Base-by-base conservation (phyloP, 371 early-diverging fungal species). In the Mortierella sp. region DNA sequence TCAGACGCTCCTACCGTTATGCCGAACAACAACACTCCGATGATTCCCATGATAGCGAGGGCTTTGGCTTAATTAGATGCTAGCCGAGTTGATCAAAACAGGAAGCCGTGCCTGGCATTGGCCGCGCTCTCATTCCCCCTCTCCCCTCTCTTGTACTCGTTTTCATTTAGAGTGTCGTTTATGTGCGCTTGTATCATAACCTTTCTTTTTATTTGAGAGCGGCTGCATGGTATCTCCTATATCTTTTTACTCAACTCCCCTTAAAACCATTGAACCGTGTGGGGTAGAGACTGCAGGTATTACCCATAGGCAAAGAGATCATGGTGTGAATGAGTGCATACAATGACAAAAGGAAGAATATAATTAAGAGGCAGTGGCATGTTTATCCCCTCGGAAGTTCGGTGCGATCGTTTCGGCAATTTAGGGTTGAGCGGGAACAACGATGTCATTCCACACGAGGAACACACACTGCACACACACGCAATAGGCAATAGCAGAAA, bases 71-170 rank as follows among this genome's bases (percentile, higher is more conserved):
- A 68, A 24, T 68, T 68, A 41, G 68, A 68, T 41, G 43, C 21
- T 38, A 38, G 68, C 68, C 68, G 68, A 38, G 68, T 24, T 38
- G 68, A 38, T 68, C 68, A 68, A 68, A 68, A 68, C 41, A 68
- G 68, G 11, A 68, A 68, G 68, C 68, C 68, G 68, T 63, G 32
- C 16, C 29, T 60, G 32, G 60, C 60, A 60, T 16, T 60, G 68
- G 11, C 38, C 68, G 68, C 21, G 68, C 68, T 68, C 68, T 68
- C 68, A 24, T 10, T 63, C 16, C 65, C 38, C 18, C 32, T 18
- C 5, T 35, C 38, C 16, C 4, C 55, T 10, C 56, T 11, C 27
- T 56, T n/a, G 56, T 27, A 8, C 56, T 27, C 56, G 10, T 1
- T 4, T 56, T 27, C 56, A 7, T 56, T 41, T 68, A 68, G 24